phyloP scores from a whole-genome alignment of 805 yeast genomes.

The Yarrowia deformans region DNA sequence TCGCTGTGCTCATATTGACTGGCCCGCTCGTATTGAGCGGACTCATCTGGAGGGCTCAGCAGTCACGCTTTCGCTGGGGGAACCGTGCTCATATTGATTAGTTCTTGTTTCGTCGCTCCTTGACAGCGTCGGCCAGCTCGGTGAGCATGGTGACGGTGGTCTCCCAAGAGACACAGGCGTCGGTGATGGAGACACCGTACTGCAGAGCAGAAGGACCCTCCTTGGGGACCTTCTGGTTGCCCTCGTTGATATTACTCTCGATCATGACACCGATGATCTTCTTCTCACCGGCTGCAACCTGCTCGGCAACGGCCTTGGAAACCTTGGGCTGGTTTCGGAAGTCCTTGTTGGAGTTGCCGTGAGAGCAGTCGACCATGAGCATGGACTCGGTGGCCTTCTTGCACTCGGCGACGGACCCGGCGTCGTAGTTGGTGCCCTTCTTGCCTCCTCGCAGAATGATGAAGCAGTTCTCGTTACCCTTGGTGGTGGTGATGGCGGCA shows the following conservation, averaged over 20 bases:
- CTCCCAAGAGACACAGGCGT: slow-evolving; percentile 94
- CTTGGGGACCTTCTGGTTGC: slow-evolving; percentile 82
- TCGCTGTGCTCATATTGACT: background rate
- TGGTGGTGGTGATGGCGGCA: slow-evolving; percentile 95
- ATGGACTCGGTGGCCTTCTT: slow-evolving; percentile 62
- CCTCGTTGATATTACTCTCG: slow-evolving; percentile 90
- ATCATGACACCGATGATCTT: slow-evolving; percentile 92
- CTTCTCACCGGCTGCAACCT: slow-evolving; percentile 80
- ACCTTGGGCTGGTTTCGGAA: slow-evolving; percentile 95
- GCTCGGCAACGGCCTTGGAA: slow-evolving; percentile 80
- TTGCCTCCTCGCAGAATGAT: slow-evolving; percentile 96
- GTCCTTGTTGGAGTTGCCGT: slow-evolving; percentile 95
- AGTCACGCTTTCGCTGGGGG: background rate
- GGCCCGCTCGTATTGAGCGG: slow-evolving; percentile 22
- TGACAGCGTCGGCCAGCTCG: slow-evolving; percentile 82
- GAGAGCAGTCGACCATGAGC: slow-evolving; percentile 97
- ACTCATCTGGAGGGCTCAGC: slow-evolving; percentile 1
- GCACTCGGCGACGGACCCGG: slow-evolving; percentile 74
- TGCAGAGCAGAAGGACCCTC: slow-evolving; percentile 68
- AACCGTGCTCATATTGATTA: slow-evolving; percentile 2
- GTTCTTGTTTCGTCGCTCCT: slow-evolving; percentile 60
- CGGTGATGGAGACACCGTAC: slow-evolving; percentile 97
- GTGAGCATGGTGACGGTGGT: slow-evolving; percentile 82
- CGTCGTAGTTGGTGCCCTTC: slow-evolving; percentile 91
- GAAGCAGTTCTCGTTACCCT: slow-evolving; percentile 94